phyloP scores from a whole-genome alignment of 1,284 basidiomycete species.

The Mycosarcoma maydis region DNA sequence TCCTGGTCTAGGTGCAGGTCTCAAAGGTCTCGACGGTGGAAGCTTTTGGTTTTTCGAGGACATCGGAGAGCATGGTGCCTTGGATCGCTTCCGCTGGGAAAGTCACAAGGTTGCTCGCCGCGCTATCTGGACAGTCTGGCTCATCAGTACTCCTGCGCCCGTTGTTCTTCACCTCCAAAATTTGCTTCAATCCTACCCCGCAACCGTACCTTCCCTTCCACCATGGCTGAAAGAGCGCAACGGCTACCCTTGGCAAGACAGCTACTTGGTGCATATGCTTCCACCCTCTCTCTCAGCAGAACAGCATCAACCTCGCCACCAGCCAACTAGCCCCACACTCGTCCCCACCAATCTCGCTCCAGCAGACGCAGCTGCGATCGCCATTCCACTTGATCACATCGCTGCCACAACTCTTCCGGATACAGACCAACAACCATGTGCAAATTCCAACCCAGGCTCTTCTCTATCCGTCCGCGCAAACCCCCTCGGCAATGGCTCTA shows the following conservation, averaged over 20 bases:
- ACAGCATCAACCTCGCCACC: no score
- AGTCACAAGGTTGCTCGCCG: conserved; percentile 29
- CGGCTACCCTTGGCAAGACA: conserved; percentile 40
- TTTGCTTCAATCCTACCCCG: conserved; percentile 33
- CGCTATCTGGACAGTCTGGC: conserved; percentile 54
- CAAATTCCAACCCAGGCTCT: no score
- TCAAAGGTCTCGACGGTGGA: conserved; percentile 43
- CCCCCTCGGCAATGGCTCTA: conserved; percentile 16
- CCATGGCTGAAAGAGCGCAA: conserved; percentile 28
- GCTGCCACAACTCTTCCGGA: no score
- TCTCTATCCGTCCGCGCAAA: no score
- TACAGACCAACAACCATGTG: no score
- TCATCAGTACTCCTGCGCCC: conserved; percentile 43
- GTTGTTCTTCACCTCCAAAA: conserved; percentile 32
- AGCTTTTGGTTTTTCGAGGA: conserved; percentile 57
- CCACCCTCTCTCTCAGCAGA: no score
- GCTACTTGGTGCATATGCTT: conserved; percentile 11
- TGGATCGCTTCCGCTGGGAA: conserved; percentile 35
- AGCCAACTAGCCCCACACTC: no score
- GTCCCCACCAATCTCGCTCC: no score
- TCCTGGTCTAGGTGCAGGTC: conserved; percentile 41
- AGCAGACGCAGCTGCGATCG: no score
- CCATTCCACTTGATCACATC: no score
- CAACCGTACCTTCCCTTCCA: conserved; percentile 19
- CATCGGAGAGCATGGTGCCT: conserved; percentile 42